Base-by-base conservation (phyloP, 192 early-diverging fungal species). In the Ambispora gerdemannii region DNA sequence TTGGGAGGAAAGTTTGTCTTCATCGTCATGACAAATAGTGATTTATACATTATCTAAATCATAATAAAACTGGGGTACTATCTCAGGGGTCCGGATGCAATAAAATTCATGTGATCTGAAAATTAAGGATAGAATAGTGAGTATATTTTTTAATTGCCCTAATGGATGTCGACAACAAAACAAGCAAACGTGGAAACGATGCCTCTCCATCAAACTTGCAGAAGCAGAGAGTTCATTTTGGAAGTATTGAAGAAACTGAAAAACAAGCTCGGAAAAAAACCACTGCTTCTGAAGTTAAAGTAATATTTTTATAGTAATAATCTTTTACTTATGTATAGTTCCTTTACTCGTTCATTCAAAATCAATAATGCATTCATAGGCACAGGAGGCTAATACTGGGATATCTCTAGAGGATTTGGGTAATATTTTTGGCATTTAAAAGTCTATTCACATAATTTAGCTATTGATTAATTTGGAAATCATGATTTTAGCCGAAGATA, bases 161-260 rank as follows among this genome's bases (percentile, higher is more conserved):
- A 6, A 43, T 43, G 38, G 38, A 43, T 6, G 7, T 43, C 38
- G 38, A 43, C 15, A 43, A 15, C 15, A 43, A 43, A 15, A 10
- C 15, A 43, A 15, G 7, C 6, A 43, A 43, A 15, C 6, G 38
- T 10, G 38, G 6, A 43, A 15, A 15, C 38, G 38, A 43, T 6
- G 6, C 38, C 7, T 43, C 38, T 15, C 38, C 6, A 43, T 10
- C 38, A 43, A 43, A 43, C 38, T 6, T 15, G 6, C 38, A 43
- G 30, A 86, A 80, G 65, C 82, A 80, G 27, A 79, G 88, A 47
- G 82, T 89, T 71, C 83, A 89, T 65, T 87, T 84, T 78, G 87
- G 87, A 36, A 80, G 79, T 7, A 67, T 89, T 19, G 88, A 89
- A 70, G 77, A 58, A 24, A 20, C 55, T 11, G 55, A 58, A 4